Evolutionary conservation across 352 stramenopile genomes (phyloP).

Genomic region (Thalassiosira tumida): DNA sequence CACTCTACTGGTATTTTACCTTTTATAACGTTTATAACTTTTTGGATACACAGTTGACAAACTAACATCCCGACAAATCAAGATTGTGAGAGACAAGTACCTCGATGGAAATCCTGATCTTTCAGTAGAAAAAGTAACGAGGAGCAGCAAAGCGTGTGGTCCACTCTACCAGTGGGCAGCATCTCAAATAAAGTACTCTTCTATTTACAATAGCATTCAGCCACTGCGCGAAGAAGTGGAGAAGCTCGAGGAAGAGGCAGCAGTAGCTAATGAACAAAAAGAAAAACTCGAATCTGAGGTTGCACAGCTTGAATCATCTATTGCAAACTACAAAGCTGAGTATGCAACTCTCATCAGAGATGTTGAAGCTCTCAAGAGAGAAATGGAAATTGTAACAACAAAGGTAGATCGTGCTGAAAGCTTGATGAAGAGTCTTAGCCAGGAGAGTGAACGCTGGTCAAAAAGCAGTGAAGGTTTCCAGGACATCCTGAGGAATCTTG

Average conservation of each 20-base stretch:
- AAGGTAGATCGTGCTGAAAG: slow-evolving; percentile 97
- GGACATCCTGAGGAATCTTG: slow-evolving; percentile 96
- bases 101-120: slow-evolving; percentile 93
- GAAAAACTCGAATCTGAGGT: slow-evolving; percentile 95
- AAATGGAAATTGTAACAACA: slow-evolving; percentile 97
- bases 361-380: slow-evolving; percentile 97
- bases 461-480: slow-evolving; percentile 97
- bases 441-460: slow-evolving; percentile 99
- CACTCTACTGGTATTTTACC: slow-evolving; percentile 5
- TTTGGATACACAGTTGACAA: slow-evolving; percentile 92
- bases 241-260: slow-evolving; percentile 95
- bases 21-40: not conserved
- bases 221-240: slow-evolving; percentile 98
- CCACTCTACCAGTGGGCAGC: slow-evolving; percentile 99
- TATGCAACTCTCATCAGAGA: slow-evolving; percentile 98
- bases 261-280: slow-evolving; percentile 94
- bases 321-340: slow-evolving; percentile 98
- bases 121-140: slow-evolving; percentile 87
- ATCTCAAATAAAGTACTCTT: slow-evolving; percentile 98
- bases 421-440: slow-evolving; percentile 97
- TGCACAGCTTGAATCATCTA: slow-evolving; percentile 95
- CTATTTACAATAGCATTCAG: slow-evolving; percentile 98
- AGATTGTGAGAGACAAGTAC: slow-evolving; percentile 96
- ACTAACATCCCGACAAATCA: slow-evolving; percentile 94
- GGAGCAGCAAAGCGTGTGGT: slow-evolving; percentile 94